Evolutionary conservation across 805 yeast genomes (phyloP).

Genomic region (Wickerhamiella siamensis): DNA sequence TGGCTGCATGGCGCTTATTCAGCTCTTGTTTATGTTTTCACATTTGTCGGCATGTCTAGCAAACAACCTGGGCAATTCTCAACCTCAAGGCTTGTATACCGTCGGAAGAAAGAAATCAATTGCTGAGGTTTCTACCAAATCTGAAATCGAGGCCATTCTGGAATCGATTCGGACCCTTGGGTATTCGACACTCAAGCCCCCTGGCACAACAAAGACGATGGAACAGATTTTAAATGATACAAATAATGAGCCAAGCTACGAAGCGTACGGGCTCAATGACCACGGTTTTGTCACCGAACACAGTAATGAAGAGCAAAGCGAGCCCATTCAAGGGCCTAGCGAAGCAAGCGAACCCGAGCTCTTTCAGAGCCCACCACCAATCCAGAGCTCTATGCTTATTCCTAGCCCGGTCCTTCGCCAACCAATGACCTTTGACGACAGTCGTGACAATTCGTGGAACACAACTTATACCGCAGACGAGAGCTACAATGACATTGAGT

Average conservation of each 20-base stretch:
- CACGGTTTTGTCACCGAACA: not conserved
- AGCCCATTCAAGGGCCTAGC: not conserved
- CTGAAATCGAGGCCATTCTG: not conserved
- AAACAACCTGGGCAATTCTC: too few relatives aligned
- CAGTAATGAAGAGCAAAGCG: not conserved
- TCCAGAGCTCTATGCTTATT: too few relatives aligned
- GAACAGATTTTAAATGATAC: constrained; percentile 20
- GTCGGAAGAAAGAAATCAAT: too few relatives aligned
- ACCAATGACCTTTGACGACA: constrained; percentile 3
- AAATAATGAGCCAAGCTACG: not conserved
- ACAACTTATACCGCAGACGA: not conserved
- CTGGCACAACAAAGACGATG: constrained; percentile 46
- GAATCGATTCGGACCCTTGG: not conserved
- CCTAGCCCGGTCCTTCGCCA: not conserved
- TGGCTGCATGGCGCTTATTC: not conserved
- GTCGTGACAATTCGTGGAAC: constrained; percentile 1
- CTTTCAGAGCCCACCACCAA: too few relatives aligned
- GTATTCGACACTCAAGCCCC: constrained; percentile 30
- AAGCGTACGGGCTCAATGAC: not conserved
- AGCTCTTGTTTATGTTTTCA: not conserved
- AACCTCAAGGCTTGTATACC: too few relatives aligned
- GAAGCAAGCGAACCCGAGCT: not conserved
- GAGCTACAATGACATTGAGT: constrained; percentile 4
- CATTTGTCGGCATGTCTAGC: too few relatives aligned
- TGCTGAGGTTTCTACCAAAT: too few relatives aligned